Evolutionary conservation across 257 asterid species (phyloP).

Genomic region (Solanum tarapatanum): DNA sequence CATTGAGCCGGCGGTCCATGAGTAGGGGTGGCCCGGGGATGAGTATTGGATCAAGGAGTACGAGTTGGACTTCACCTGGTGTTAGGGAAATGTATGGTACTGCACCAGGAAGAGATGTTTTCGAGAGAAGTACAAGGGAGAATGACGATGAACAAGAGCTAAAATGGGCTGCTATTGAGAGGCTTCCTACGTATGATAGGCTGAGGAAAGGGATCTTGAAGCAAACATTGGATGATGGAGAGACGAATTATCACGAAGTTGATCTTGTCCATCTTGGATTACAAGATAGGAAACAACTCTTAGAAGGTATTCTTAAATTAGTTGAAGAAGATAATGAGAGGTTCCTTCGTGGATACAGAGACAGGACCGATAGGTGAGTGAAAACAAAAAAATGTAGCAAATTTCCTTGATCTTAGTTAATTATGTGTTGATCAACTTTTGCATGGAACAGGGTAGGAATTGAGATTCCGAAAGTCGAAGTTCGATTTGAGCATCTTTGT

Average conservation of each 20-base stretch:
- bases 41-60: constrained; percentile 45
- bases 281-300: constrained; percentile 51
- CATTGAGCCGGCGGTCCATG: constrained; percentile 48
- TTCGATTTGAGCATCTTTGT: constrained; percentile 60
- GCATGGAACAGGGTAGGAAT: constrained; percentile 54
- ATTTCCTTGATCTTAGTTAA: neutral
- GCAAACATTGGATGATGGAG: constrained; percentile 66
- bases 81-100: constrained; percentile 49
- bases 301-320: constrained; percentile 54
- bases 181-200: constrained; percentile 82
- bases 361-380: constrained; percentile 73
- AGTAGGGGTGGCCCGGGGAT: constrained; percentile 22
- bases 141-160: constrained; percentile 80
- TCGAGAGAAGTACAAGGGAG: constrained; percentile 53
- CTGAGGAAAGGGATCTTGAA: constrained; percentile 65
- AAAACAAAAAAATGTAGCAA: neutral
- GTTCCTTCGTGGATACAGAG: constrained; percentile 63
- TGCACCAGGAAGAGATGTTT: constrained; percentile 54
- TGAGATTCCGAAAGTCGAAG: constrained; percentile 75
- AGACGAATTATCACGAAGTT: constrained; percentile 43
- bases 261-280: constrained; percentile 52
- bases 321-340: constrained; percentile 92
- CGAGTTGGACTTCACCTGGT: constrained; percentile 67
- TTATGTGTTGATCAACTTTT: neutral
- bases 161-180: constrained; percentile 93